Evolutionary conservation across 805 yeast species (phyloP), one percentile per base, ranked within the genome.

Genomic region (Starmerella davenportii): DNA sequence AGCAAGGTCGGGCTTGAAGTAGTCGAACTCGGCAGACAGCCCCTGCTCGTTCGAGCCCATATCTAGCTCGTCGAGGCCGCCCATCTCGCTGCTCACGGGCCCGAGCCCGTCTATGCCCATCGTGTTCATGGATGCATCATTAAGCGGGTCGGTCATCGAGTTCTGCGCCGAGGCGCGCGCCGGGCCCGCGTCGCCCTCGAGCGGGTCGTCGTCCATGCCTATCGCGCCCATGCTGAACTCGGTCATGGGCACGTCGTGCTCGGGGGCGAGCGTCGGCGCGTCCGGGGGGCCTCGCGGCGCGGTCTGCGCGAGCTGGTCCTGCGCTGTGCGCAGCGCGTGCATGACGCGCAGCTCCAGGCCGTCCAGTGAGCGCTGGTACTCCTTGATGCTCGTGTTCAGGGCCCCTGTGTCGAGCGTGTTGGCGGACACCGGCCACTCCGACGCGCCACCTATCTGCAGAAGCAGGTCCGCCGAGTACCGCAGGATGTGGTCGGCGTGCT

Each of bases 281-380:
- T 7, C 5, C 5, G 32, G 13, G 15, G 13, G 5, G 13, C 15
- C 8, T 8, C 13, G 7, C 15, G 8, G 15, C 15, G 5, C 15
- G 15, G 7, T 14, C 9, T 7, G 8, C 19, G 32, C 25, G 7
- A 23, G 25, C 25, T 23, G 7, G 9, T 23, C 25, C 13, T 29
- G 5, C 5, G 32, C 32, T 29, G 13, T 18, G 25, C 25, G 17
- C 3, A 41, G 7, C 17, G 42, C 40, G 30, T 30, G 37, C 17
- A 36, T 4, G 8, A 46, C 21, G 29, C 40, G 44, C 20, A 46
- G 35, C 34, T 46, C 50, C 38, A 43, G 18, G 7, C 27, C 21
- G 38, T 43, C 41, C 11, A 43, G 41, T 75, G 69, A 38, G 68
- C 68, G 30, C 37, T 41, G 43, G 40, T 41, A 41, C 36, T 25